A percentile compares a stretch with the other conserved stretches of the same genome.
These are phyloP conservation scores for Gamsiella multidivaricata DNA, from an alignment of 192 early-diverging fungal species.

Conservation along the genomic window DNA sequence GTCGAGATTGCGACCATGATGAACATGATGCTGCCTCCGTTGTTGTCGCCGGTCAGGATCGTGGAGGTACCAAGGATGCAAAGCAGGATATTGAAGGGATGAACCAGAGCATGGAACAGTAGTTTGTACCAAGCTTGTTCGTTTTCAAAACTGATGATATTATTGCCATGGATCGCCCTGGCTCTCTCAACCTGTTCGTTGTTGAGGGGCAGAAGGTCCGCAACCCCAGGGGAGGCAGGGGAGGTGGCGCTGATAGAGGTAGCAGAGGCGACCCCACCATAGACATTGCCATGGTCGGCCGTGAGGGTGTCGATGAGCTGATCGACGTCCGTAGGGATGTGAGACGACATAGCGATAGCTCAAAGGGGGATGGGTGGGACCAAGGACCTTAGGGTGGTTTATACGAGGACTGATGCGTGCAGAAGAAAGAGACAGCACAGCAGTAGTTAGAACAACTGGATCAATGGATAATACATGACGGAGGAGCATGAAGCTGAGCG, in stretches of 20 bases:
- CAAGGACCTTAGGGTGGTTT: conserved; percentile 32
- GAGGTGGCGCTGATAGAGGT: conserved; percentile 8
- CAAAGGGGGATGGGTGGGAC: background rate
- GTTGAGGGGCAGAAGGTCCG: conserved; percentile 26
- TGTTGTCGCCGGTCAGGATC: conserved; percentile 11
- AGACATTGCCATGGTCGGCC: conserved; percentile 29
- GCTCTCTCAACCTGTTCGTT: conserved; percentile 29
- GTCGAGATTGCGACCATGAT: conserved; percentile 55
- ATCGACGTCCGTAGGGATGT: conserved; percentile 6
- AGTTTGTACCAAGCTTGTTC: conserved; percentile 47
- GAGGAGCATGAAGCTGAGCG: background rate
- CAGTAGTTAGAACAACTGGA: too few relatives aligned
- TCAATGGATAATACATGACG: too few relatives aligned
- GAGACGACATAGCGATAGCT: conserved; percentile 1
- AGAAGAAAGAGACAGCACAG: background rate
- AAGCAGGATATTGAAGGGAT: conserved; percentile 59
- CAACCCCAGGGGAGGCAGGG: background rate
- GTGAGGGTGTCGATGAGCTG: conserved; percentile 15
- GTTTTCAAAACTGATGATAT: conserved; percentile 22
- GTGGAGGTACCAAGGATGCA: conserved; percentile 44
- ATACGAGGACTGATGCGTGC: conserved; percentile 26
- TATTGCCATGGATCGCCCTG: conserved; percentile 23
- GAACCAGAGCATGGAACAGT: conserved; percentile 49
- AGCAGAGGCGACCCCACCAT: conserved; percentile 2
- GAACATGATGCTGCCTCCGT: conserved; percentile 48